Evolutionary conservation across 345 rosid species (phyloP), one percentile per base, ranked within the genome.

Genomic region (Sisymbrium irio): DNA sequence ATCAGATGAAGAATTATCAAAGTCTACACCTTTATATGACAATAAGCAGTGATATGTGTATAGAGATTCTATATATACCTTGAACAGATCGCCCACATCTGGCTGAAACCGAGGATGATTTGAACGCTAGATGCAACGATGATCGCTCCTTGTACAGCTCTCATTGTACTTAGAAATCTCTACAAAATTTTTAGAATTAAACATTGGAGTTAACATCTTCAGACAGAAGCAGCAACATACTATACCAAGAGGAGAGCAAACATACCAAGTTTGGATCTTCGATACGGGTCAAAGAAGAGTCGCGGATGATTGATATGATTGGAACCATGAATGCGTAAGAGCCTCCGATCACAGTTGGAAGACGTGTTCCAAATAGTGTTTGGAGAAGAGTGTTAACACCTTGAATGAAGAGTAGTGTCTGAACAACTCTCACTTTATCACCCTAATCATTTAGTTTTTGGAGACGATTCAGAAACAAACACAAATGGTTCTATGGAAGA

Each of bases 271-370:
- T 85, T 60, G 68, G 65, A 74, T 95, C 99, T 78, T 83, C 83
- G 10, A 95, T 95, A 12, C 85, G 83, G 72, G 74, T 75, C 74
- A 95, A 80, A 3, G 93, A 83, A 55, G 98, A 83, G 82, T 95
- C 98, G 15, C 80, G 89, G 78, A 92, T 89, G 64, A 95, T 95
- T 12, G 99, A 95, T 32, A 92, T 84, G 53, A 92, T 90, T 0
- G 99, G 99, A 76, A 95, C 96, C 97, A 95, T 92, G 82, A 86
- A 92, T 0, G 99, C 97, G 53, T 92, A 95, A 57, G 99, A 95
- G 35, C 99, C 98, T 30, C 99, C 99, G 14, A 95, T 85, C 55
- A 95, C 99, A 17, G 98, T 87, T 0, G 99, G 99, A 18, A 95
- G 82, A 22, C 99, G 83, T 8, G 98, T 90, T 54, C 99, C 99